Percentiles rank a stretch among this genome's conserved stretches.
Conservation (phyloP, 768 basidiomycete species). For the Pleurotus citrinopileatus region DNA sequence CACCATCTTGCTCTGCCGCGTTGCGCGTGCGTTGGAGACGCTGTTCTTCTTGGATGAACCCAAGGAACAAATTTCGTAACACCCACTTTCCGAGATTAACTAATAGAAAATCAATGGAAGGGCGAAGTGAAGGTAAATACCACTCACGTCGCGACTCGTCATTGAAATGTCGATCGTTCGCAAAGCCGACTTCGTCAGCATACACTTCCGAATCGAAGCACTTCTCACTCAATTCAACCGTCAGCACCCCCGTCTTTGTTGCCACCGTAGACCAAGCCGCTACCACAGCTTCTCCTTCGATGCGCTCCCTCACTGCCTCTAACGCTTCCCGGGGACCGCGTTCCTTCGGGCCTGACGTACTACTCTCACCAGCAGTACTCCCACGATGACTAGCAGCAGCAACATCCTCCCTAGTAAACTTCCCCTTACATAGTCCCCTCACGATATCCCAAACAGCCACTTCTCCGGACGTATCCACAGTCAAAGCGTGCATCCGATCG, state of each 20-base stretch:
- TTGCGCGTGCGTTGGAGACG: conserved; percentile 34
- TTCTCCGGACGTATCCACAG: conserved; percentile 84
- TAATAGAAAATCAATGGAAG: conserved; percentile 24
- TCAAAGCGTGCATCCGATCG: conserved; percentile 86
- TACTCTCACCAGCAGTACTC: conserved; percentile 39
- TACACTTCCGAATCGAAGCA: conserved; percentile 96
- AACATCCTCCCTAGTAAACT: conserved; percentile 65
- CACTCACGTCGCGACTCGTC: conserved; percentile 82
- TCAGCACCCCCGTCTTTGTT: conserved; percentile 85
- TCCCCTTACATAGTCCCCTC: conserved; percentile 70
- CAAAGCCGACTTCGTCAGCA: conserved; percentile 84
- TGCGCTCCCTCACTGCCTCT: conserved; percentile 82
- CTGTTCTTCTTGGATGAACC: conserved; percentile 72
- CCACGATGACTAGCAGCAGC: conserved; percentile 49
- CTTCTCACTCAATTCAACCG: conserved; percentile 82
- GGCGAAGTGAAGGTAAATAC: conserved; percentile 6
- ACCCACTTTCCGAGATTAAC: conserved; percentile 95
- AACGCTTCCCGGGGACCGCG: conserved; percentile 79
- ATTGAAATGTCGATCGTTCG: conserved; percentile 52
- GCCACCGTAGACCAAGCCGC: conserved; percentile 85
- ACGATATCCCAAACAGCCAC: conserved; percentile 94
- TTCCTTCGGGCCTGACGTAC: conserved; percentile 36
- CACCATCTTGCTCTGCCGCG: conserved; percentile 15
- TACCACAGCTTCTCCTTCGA: conserved; percentile 93
- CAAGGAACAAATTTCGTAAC: conserved; percentile 78